phyloP scores from a whole-genome alignment of 2,329 filamentous ascomycete species.

The Rutstroemia sp. region DNA sequence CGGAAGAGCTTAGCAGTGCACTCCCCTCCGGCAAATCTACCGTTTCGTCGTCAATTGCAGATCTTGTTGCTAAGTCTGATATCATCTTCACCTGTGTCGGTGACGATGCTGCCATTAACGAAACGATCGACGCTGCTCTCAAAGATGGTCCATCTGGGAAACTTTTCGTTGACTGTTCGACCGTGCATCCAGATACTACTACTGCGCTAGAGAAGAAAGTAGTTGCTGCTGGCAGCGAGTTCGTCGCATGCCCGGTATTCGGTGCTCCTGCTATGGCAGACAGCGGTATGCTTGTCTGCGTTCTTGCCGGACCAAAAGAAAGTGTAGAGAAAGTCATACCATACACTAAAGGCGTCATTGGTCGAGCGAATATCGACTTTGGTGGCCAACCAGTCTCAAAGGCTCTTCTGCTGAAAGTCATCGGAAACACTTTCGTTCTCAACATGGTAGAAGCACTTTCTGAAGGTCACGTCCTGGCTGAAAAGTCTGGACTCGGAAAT shows the following conservation, averaged over 20 bases:
- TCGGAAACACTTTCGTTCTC: constrained; percentile 81
- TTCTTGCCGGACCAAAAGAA: constrained; percentile 57
- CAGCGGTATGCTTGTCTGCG: constrained; percentile 61
- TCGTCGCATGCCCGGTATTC: constrained; percentile 67
- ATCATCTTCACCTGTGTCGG: constrained; percentile 78
- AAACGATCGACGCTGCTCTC: constrained; percentile 52
- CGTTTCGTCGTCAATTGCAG: constrained; percentile 55
- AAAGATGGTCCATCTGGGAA: constrained; percentile 56
- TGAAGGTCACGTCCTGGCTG: constrained; percentile 70
- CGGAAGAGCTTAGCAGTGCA: constrained; percentile 53
- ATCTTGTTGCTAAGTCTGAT: constrained; percentile 60
- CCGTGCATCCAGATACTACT: constrained; percentile 76
- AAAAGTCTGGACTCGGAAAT: constrained; percentile 70
- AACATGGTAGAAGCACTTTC: constrained; percentile 67
- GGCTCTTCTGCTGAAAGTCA: constrained; percentile 63
- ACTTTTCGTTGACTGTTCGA: constrained; percentile 81
- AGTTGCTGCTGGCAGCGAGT: constrained; percentile 55
- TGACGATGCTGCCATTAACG: constrained; percentile 66
- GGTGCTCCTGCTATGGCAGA: constrained; percentile 66
- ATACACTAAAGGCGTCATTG: constrained; percentile 67
- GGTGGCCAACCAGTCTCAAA: constrained; percentile 59
- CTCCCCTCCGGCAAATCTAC: constrained; percentile 56
- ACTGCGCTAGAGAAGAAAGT: constrained; percentile 54
- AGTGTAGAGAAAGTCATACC: constrained; percentile 59
- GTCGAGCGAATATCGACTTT: constrained; percentile 63